Evolutionary conservation across 2,329 filamentous ascomycete genomes (phyloP), one percentile per base, ranked within the genome.

Genomic region (Metarhizium brunneum): DNA sequence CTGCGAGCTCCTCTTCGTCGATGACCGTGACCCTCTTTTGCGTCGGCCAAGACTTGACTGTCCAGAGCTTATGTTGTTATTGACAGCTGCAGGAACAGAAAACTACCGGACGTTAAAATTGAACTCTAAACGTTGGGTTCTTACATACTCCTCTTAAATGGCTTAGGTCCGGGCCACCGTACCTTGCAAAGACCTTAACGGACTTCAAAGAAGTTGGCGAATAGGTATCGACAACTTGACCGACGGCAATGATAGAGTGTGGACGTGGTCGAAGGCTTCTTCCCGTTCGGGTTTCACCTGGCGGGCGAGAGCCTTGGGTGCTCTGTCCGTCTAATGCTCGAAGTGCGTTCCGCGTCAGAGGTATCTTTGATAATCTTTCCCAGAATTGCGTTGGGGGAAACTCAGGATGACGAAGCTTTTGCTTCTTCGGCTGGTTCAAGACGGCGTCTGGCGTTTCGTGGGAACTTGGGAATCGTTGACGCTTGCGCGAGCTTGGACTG

Each of bases 11-110:
- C 47, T 25, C 47, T 52, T 65, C 61, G 45, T 61, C 60, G 47
- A 52, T 62, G 62, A 61, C 59, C 20, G 47, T 16, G 47, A 49
- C 2, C 47, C 47, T 49, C 47, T 25, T 49, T 49, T 49, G 13
- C 47, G 32, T 10, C 32, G 32, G 6, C 32, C 32, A 10, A 35
- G 32, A 35, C 32, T 35, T 35, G 32, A 35, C 32, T 35, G 32
- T 35, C 32, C 10, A 10, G 32, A 35, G 32, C 32, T 35, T 3
- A 35, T 35, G 2, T 35, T 10, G 32, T 35, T 35, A 6, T 35
- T 6, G 6, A 10, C 6, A 6, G 32, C 32, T 10, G 32, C 6
- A 35, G 6, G 6, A 35, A 35, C 32, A 35, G 32, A 35, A 35
- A 6, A 32, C 47, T 32, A 25, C 47, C 13, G 13, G 32, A 36